phyloP scores from a whole-genome alignment of 2,329 filamentous ascomycete genomes.

The Tetracladium maxilliforme region DNA sequence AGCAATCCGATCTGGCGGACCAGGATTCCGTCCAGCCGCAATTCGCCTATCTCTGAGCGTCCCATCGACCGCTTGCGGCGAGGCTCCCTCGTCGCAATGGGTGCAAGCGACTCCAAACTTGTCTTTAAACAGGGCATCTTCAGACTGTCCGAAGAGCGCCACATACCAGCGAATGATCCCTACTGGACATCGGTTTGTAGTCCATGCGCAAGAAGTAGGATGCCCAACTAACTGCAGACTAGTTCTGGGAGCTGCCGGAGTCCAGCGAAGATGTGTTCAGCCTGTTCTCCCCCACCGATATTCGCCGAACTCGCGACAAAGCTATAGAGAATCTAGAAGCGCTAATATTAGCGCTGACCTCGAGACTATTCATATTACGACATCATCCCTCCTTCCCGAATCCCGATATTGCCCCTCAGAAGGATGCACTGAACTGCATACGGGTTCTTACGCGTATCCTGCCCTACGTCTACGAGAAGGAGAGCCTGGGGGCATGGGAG shows the following conservation, averaged over 20 bases:
- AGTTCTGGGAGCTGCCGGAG: constrained; percentile 98
- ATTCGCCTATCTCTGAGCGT: too few species aligned
- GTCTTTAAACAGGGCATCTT: constrained; percentile 99
- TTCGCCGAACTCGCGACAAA: constrained; percentile 74
- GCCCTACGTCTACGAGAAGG: constrained; percentile 84
- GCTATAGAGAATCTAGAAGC: constrained; percentile 84
- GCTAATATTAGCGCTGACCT: constrained; percentile 69
- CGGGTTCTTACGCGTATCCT: constrained; percentile 78
- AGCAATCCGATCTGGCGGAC: too few species aligned
- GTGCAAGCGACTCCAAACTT: constrained; percentile 95
- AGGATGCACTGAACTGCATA: constrained; percentile 89
- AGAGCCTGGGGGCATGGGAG: constrained; percentile 73
- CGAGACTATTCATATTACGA: constrained; percentile 65
- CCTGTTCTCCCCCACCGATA: constrained; percentile 78
- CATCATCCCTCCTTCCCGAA: constrained; percentile 88
- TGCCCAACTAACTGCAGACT: constrained; percentile 5
- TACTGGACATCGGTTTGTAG: constrained; percentile 80
- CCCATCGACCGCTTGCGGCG: too few species aligned
- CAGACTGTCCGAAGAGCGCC: constrained; percentile 78
- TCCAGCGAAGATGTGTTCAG: constrained; percentile 94
- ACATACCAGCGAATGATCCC: constrained; percentile 74
- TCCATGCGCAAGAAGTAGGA: background rate
- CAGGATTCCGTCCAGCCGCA: too few species aligned
- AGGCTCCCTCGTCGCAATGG: constrained; percentile 61
- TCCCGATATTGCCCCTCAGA: constrained; percentile 65